Base-by-base conservation (phyloP, 768 basidiomycete species). In the Strobilomyces confusus region DNA sequence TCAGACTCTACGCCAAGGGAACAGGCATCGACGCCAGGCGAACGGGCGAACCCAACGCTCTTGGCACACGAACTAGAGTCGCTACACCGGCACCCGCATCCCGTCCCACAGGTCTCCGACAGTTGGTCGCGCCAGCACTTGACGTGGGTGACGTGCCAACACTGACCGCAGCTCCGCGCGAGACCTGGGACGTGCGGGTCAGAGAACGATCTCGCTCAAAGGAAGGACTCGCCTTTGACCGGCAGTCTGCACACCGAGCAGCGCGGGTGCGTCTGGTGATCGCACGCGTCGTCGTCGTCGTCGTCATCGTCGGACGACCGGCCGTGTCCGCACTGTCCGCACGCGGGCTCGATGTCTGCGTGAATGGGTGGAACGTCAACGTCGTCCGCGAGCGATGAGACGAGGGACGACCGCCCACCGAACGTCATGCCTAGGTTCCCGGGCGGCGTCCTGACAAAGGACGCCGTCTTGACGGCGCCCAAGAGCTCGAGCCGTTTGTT, bases 221-320 rank as follows among this genome's bases (percentile, higher is more conserved):
- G 5, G 3, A 26, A 33, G 6, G 1, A 65, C 75, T 11, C 57
- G 82, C 90, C 87, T 77, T 82, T 87, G 52, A 86, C 82, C 7
- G 87, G 85, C 29, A 92, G 77, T 44, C 88, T 78, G 65, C 90
- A 92, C 17, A 92, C 77, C 0, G 87, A 80, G 63, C 90, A 92
- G 7, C 69, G 69, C 2, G 82, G 72, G 65, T 75, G 76, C 5
- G 69, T 71, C 40, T 70, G 75, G n/a, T 72, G 68, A 9, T 69
- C 70, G 62, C 82, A 88, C 2, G 68, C 58, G 34, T 63, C 71
- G 14, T 64, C 62, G 17, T 75, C 72, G 0, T 26, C 26, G 26
- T n/a, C n/a, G 26, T 4, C 26, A n/a, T n/a, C n/a, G n/a, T n/a
- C n/a, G n/a, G 68, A 61, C 4, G 64, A 63, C 17, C 77, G 59